Percentiles rank a stretch among this genome's conserved stretches.
phyloP scores from a whole-genome alignment of 306 rosid species.

The Sindora glabra region DNA sequence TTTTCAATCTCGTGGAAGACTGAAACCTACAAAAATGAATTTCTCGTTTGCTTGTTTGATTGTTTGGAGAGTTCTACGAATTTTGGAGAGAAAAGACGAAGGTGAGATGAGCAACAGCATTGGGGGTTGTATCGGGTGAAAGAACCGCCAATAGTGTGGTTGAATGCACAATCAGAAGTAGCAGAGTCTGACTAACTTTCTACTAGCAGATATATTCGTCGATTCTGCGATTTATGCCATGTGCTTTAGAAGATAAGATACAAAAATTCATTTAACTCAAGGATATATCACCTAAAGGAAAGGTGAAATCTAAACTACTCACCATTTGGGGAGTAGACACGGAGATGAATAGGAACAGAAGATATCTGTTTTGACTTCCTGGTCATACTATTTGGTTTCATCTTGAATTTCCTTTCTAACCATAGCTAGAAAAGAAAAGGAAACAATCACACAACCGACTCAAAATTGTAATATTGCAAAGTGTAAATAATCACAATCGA shows the following conservation, averaged over 20 bases:
- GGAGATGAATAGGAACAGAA: constrained; percentile 79
- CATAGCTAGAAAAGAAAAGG: constrained; percentile 38
- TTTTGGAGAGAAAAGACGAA: not conserved
- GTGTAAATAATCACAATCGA: not conserved
- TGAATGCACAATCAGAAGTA: not conserved
- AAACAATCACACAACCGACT: constrained; percentile 9
- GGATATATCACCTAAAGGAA: not conserved
- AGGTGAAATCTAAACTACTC: not conserved
- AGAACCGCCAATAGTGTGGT: constrained; percentile 28
- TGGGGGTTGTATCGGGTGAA: not conserved
- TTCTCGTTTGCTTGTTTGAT: constrained; percentile 40
- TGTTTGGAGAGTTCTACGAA: not conserved
- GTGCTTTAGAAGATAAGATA: not conserved
- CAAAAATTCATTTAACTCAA: not conserved
- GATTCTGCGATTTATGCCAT: not conserved
- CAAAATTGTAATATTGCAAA: not conserved
- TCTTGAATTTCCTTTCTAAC: constrained; percentile 85
- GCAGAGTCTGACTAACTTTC: not conserved
- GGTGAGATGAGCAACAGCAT: not conserved
- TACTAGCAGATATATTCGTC: not conserved
- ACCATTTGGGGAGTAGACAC: constrained; percentile 69
- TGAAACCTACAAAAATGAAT: constrained; percentile 27
- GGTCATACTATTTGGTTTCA: constrained; percentile 68
- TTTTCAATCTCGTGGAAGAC: constrained; percentile 31
- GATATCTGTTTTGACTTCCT: constrained; percentile 77